phyloP scores from a whole-genome alignment of 2,329 filamentous ascomycete genomes.

The Cladobotryum protrusum region DNA sequence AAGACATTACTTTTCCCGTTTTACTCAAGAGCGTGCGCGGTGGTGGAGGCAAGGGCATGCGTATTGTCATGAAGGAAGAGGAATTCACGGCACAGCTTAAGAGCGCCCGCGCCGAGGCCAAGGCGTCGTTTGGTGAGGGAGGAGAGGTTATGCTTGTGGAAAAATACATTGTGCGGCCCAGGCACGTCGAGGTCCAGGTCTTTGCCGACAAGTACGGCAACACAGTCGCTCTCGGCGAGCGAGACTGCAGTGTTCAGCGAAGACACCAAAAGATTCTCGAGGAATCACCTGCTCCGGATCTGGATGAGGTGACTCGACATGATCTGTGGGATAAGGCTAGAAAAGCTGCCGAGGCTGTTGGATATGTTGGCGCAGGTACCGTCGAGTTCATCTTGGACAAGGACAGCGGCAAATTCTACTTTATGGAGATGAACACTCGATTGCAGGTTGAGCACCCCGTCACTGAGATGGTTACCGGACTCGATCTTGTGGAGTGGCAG shows the following conservation, averaged over 20 bases:
- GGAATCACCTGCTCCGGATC: slow-evolving; percentile 72
- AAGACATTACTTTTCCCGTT: slow-evolving; percentile 62
- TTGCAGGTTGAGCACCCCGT: slow-evolving; percentile 97
- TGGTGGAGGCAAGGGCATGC: slow-evolving; percentile 79
- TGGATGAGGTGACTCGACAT: slow-evolving; percentile 51
- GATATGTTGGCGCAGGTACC: slow-evolving; percentile 85
- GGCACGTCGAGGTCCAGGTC: slow-evolving; percentile 86
- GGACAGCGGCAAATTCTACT: slow-evolving; percentile 72
- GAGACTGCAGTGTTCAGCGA: slow-evolving; percentile 82
- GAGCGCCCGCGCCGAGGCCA: slow-evolving; percentile 68
- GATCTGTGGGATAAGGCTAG: slow-evolving; percentile 62
- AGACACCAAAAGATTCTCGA: slow-evolving; percentile 89
- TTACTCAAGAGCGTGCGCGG: slow-evolving; percentile 75
- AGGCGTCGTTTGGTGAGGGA: slow-evolving; percentile 74
- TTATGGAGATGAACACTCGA: slow-evolving; percentile 79
- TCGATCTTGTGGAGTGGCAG: slow-evolving; percentile 89
- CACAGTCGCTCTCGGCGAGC: slow-evolving; percentile 77
- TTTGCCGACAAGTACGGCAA: slow-evolving; percentile 78
- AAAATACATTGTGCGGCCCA: slow-evolving; percentile 69
- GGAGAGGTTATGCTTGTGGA: slow-evolving; percentile 79
- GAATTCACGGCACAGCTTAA: slow-evolving; percentile 66
- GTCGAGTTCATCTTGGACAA: slow-evolving; percentile 89
- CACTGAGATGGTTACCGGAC: slow-evolving; percentile 63
- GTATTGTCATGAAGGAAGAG: slow-evolving; percentile 61
- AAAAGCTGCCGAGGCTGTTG: slow-evolving; percentile 64